Base-by-base conservation (phyloP, 2,329 filamentous ascomycete species). In the Beauveria australis region DNA sequence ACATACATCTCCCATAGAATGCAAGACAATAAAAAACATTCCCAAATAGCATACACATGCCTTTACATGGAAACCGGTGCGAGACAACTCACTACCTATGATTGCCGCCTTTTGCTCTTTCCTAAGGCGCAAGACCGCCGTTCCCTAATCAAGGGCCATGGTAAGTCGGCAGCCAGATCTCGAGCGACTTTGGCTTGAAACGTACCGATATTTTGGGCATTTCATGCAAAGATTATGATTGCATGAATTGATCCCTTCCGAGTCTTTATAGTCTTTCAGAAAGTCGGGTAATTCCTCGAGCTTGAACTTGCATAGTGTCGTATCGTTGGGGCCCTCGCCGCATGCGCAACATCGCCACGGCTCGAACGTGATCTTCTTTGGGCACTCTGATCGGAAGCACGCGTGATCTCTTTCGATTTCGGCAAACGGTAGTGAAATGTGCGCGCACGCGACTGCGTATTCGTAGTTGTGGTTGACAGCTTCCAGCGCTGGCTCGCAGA, bases 301-400 rank as follows among this genome's bases (percentile, higher is more conserved):
- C 24, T 41, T 43, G 24, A 19, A 51, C 33, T 51, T 51, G 46
- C 55, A 58, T 10, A 51, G 24, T 12, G 46, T 49, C 37, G 33
- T 51, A 5, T 58, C 47, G 22, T 58, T 58, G 1, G 55, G 55
- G 5, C 55, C 55, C 22, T 18, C 33, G 55, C 44, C 55, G 46
- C 55, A 58, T 7, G 7, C 37, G 33, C 55, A 58, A 43, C 55
- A 58, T 22, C 55, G 46, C 55, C 55, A 58, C 1, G 55, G 55
- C 47, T 58, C 55, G 22, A 51, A 51, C 6, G 18, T 43, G 22
- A 12, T 19, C 37, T 41, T 49, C 43, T 24, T 58, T 1, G 55
- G 55, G 18, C 55, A 58, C 22, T 33, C 9, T 16, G 16, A 1
- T 19, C 33, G 47, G 37, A 58, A 58, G 18, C 55, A 58, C 26